phyloP scores from a whole-genome alignment of 192 early-diverging fungal genomes.

The Coemansia sp. region DNA sequence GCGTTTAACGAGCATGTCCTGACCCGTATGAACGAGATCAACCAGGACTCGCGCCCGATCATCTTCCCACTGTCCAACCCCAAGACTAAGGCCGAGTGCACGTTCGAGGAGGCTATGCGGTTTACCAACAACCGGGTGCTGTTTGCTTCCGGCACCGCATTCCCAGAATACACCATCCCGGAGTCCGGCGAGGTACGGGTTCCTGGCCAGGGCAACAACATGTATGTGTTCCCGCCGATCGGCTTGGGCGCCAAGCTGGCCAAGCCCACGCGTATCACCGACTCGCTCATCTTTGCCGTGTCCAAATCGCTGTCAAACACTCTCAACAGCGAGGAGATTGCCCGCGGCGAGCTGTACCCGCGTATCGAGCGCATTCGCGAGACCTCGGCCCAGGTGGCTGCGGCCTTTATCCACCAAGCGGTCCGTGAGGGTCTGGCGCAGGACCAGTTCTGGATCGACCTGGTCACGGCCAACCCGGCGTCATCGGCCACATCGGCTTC shows the following conservation, averaged over 20 bases:
- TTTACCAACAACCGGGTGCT: slow-evolving; percentile 82
- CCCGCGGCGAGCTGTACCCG: slow-evolving; percentile 78
- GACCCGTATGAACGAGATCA: slow-evolving; percentile 69
- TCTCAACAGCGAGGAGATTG: slow-evolving; percentile 66
- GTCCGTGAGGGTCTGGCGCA: slow-evolving; percentile 61
- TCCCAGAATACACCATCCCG: slow-evolving; percentile 74
- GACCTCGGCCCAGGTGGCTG: slow-evolving; percentile 75
- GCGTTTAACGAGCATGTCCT: slow-evolving; percentile 75
- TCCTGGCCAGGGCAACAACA: slow-evolving; percentile 92
- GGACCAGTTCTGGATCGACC: slow-evolving; percentile 51
- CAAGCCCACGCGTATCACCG: slow-evolving; percentile 66
- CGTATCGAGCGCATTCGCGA: slow-evolving; percentile 81
- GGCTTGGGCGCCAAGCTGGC: slow-evolving; percentile 83
- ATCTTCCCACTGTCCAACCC: slow-evolving; percentile 93
- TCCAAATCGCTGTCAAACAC: slow-evolving; percentile 76
- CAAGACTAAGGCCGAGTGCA: slow-evolving; percentile 88
- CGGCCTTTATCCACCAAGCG: slow-evolving; percentile 71
- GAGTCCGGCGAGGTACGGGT: slow-evolving; percentile 41
- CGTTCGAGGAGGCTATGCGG: slow-evolving; percentile 86
- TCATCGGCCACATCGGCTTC: slow-evolving; percentile 19
- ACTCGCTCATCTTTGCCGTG: slow-evolving; percentile 78
- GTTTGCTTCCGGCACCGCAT: slow-evolving; percentile 94
- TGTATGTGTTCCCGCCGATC: slow-evolving; percentile 96
- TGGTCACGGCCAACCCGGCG: slow-evolving; percentile 49
- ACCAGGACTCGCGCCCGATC: slow-evolving; percentile 65